phyloP scores from a whole-genome alignment of 2,329 filamentous ascomycete genomes.

The Aspergillus awamori region DNA sequence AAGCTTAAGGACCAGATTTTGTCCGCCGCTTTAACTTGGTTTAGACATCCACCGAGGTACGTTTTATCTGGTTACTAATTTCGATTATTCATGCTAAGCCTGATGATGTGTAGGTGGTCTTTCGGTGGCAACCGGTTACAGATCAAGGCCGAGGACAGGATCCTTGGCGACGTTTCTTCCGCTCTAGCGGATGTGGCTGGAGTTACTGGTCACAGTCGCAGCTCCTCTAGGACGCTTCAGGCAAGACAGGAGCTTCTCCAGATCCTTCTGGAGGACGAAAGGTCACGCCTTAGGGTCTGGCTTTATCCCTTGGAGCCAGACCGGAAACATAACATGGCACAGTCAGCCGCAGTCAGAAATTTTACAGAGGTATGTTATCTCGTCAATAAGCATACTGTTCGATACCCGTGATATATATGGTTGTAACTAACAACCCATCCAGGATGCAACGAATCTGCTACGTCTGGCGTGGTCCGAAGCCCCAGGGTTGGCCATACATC shows the following conservation, averaged over 20 bases:
- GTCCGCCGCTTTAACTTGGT: constrained; percentile 87
- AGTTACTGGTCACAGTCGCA: constrained; percentile 55
- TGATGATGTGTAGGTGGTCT: constrained; percentile 67
- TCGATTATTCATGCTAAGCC: constrained; percentile 11
- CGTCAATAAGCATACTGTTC: background rate
- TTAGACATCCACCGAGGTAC: constrained; percentile 71
- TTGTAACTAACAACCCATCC: constrained; percentile 18
- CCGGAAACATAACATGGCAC: constrained; percentile 55
- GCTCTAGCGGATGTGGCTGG: constrained; percentile 67
- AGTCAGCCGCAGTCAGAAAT: constrained; percentile 47
- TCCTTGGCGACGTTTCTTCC: constrained; percentile 73
- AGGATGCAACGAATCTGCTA: constrained; percentile 67
- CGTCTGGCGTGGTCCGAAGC: constrained; percentile 85
- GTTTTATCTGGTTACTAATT: constrained; percentile 14
- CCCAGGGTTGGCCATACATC: constrained; percentile 82
- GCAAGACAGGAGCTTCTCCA: constrained; percentile 82
- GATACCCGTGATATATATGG: background rate
- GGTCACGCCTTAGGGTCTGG: constrained; percentile 84
- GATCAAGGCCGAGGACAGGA: constrained; percentile 84
- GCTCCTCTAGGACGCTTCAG: constrained; percentile 67
- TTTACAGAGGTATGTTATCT: constrained; percentile 41
- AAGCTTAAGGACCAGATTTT: constrained; percentile 86
- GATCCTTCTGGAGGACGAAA: constrained; percentile 80
- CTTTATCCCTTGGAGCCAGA: constrained; percentile 74
- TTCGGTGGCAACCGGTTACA: constrained; percentile 94